Evolutionary conservation across 2,329 filamentous ascomycete species (phyloP).

Genomic region (Fusarium sp.): DNA sequence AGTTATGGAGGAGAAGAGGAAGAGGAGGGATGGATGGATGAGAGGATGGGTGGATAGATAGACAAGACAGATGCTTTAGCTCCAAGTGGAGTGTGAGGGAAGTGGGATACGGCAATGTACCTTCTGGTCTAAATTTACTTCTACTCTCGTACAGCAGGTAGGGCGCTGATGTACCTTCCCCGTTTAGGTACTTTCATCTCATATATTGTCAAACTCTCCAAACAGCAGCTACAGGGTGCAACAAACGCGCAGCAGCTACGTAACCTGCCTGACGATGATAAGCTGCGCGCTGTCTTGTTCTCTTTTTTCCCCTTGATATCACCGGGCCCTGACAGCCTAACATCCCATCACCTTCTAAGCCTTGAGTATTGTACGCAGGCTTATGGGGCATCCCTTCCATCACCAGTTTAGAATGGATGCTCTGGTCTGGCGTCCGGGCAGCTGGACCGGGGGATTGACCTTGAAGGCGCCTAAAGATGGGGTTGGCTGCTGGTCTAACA

Average conservation of each 20-base stretch:
- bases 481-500: conserved; percentile 39
- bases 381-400: conserved; percentile 16
- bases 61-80: conserved; percentile 42
- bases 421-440: conserved; percentile 18
- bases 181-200: conserved; percentile 1
- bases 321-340: not conserved
- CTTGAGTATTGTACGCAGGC: not conserved
- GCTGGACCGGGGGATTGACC: conserved; percentile 35
- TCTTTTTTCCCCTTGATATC: not conserved
- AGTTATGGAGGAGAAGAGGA: conserved; percentile 37
- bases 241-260: not conserved
- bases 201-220: conserved; percentile 4
- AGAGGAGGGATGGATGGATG: conserved; percentile 40
- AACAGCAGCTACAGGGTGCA: conserved; percentile 23
- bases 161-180: conserved; percentile 22
- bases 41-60: conserved; percentile 38
- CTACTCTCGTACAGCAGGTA: conserved; percentile 21
- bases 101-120: conserved; percentile 39
- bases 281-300: not conserved
- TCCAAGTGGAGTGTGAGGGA: conserved; percentile 33
- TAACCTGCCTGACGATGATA: not conserved
- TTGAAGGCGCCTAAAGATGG: conserved; percentile 43
- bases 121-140: conserved; percentile 33
- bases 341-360: not conserved
- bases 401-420: conserved; percentile 13